A percentile compares a stretch with the other conserved stretches of the same genome.
Conservation (phyloP, 106 monocot species). For the Acorus gramineus region DNA sequence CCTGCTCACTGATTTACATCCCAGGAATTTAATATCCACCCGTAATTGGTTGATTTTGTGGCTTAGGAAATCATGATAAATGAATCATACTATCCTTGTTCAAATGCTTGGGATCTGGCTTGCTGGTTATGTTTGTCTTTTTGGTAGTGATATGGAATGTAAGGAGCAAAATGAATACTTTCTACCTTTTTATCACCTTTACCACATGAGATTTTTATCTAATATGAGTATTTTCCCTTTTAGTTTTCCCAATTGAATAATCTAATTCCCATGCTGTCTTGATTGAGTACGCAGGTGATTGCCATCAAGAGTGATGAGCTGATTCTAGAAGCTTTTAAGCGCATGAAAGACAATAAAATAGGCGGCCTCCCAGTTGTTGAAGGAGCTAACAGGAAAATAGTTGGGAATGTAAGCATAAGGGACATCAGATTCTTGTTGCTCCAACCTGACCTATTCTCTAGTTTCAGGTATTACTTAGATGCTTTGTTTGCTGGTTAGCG, state of each 20-base stretch:
- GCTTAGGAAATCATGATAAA: too few relatives aligned
- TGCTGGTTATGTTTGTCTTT: too few relatives aligned
- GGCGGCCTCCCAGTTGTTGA: slow-evolving; percentile 79
- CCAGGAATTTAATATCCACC: too few relatives aligned
- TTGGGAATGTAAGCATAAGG: slow-evolving; percentile 67
- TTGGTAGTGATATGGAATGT: too few relatives aligned
- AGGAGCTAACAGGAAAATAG: slow-evolving; percentile 41
- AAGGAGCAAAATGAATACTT: too few relatives aligned
- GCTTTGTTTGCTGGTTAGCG: not conserved
- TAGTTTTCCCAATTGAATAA: not conserved
- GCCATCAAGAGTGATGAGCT: slow-evolving; percentile 57
- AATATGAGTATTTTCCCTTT: not conserved
- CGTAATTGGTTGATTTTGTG: too few relatives aligned
- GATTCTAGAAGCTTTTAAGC: slow-evolving; percentile 80
- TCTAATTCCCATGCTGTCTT: not conserved
- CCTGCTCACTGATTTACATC: too few relatives aligned
- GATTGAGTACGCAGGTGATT: slow-evolving; percentile 43
- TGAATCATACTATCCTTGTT: too few relatives aligned
- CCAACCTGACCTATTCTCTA: slow-evolving; percentile 57
- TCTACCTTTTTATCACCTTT: too few relatives aligned
- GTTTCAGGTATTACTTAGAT: slow-evolving; percentile 52
- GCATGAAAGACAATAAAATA: slow-evolving; percentile 73
- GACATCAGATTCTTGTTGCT: slow-evolving; percentile 76
- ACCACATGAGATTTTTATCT: too few relatives aligned
- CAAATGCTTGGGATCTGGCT: too few relatives aligned